phyloP scores from a whole-genome alignment of 768 basidiomycete species.

The Xerocomus brunneocitrinus region DNA sequence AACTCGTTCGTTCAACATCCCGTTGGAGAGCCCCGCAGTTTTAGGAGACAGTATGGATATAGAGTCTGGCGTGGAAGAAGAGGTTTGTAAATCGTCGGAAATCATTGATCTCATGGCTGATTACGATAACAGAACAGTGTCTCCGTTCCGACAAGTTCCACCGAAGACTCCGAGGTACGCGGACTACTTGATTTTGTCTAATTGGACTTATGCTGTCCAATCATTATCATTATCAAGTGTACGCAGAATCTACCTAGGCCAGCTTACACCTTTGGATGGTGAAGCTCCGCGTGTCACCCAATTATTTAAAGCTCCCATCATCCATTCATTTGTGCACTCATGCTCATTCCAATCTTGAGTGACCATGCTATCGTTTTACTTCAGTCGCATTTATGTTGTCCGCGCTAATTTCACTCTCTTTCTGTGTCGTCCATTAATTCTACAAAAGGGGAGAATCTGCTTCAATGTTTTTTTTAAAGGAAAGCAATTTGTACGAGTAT shows the following conservation, averaged over 20 bases:
- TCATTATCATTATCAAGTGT: background rate
- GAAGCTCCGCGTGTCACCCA: background rate
- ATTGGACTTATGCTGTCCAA: background rate
- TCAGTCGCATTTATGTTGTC: background rate
- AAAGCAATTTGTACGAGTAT: background rate
- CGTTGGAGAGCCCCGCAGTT: background rate
- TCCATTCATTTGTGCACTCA: background rate
- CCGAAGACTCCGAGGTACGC: constrained; percentile 7
- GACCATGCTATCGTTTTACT: constrained; percentile 1
- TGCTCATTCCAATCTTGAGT: background rate
- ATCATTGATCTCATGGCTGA: background rate
- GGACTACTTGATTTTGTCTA: background rate
- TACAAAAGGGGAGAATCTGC: background rate
- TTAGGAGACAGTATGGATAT: background rate
- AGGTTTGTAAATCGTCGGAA: constrained; percentile 6
- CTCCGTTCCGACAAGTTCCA: background rate
- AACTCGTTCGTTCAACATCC: background rate
- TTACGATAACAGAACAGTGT: background rate
- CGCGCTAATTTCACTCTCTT: background rate
- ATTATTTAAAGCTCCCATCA: background rate
- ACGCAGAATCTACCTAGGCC: constrained; percentile 1
- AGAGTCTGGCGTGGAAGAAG: background rate
- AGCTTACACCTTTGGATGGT: constrained; percentile 11
- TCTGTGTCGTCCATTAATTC: background rate
- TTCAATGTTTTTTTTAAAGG: background rate